Percentiles rank a stretch among this genome's conserved stretches.
phyloP scores from a whole-genome alignment of 192 early-diverging fungal species.

The Podila epicladia region DNA sequence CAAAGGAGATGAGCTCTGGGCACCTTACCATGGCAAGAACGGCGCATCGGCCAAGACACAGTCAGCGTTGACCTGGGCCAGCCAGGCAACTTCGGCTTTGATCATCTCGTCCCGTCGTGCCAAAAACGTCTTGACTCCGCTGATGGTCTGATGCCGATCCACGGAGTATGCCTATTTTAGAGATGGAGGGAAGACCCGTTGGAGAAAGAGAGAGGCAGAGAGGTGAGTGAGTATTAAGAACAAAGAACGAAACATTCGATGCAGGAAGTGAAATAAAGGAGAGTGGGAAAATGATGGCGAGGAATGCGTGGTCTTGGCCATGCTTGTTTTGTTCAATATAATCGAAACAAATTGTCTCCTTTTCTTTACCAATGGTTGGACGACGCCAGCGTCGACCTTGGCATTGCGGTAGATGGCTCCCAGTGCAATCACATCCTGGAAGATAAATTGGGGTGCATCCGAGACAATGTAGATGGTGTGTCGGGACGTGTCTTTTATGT shows the following conservation, averaged over 20 bases:
- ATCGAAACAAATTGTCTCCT: neutral
- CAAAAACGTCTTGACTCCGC: constrained; percentile 58
- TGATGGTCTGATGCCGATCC: constrained; percentile 61
- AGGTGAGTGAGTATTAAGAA: no score
- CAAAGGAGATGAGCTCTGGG: neutral
- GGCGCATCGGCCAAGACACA: constrained; percentile 66
- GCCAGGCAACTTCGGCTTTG: constrained; percentile 58
- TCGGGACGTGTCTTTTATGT: constrained; percentile 8
- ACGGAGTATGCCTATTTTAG: constrained; percentile 60
- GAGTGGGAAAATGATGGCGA: no score
- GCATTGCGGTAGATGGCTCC: constrained; percentile 63
- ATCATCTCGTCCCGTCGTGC: constrained; percentile 49
- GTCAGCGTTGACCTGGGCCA: constrained; percentile 59
- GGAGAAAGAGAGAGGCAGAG: neutral
- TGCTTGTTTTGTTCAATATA: no score
- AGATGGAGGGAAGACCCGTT: neutral
- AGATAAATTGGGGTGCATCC: constrained; percentile 64
- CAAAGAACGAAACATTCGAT: no score
- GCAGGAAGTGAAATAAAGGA: no score
- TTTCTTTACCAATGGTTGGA: constrained; percentile 54
- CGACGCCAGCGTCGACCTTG: constrained; percentile 66
- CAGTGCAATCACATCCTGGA: constrained; percentile 54
- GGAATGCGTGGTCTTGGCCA: no score
- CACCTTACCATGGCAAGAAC: constrained; percentile 63
- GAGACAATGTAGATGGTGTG: constrained; percentile 63